These are phyloP conservation scores for Penicillium frequentans DNA, from an alignment of 2,329 filamentous ascomycete species.

Conservation along the genomic window DNA sequence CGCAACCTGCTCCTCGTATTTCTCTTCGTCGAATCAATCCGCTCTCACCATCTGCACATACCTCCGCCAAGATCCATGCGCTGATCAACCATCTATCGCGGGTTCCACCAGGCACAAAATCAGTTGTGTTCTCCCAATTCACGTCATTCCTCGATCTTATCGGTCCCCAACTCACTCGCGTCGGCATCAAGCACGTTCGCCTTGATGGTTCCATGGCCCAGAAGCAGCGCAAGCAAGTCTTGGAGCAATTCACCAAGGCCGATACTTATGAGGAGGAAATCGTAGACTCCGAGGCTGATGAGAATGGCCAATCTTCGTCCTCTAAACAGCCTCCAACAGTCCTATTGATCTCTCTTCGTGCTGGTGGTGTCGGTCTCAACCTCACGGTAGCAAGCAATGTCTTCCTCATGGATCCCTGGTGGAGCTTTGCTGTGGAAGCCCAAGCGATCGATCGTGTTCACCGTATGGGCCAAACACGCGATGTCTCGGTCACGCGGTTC, in stretches of 20 bases:
- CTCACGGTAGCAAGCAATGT: conserved; percentile 85
- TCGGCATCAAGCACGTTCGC: conserved; percentile 76
- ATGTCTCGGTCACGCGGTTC: conserved; percentile 84
- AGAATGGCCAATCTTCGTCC: conserved; percentile 6
- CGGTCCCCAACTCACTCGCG: conserved; percentile 71
- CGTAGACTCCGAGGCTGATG: conserved; percentile 35
- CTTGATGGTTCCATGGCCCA: conserved; percentile 91
- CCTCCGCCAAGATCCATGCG: conserved; percentile 81
- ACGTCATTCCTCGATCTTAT: conserved; percentile 94
- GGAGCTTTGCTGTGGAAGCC: conserved; percentile 94
- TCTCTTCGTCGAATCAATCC: conserved; percentile 62
- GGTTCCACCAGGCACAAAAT: conserved; percentile 73
- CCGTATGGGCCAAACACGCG: conserved; percentile 87
- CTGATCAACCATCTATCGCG: conserved; percentile 73
- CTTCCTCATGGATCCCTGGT: conserved; percentile 99
- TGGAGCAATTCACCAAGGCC: conserved; percentile 66
- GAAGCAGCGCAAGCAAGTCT: conserved; percentile 75
- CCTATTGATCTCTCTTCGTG: conserved; percentile 78
- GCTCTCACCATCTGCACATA: conserved; percentile 58
- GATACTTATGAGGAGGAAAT: conserved; percentile 38
- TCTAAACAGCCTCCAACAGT: conserved; percentile 47
- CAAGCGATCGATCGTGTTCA: conserved; percentile 98
- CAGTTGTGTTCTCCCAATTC: conserved; percentile 95
- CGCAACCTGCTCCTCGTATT: conserved; percentile 50
- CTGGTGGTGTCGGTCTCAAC: conserved; percentile 92